phyloP scores from a whole-genome alignment of 371 early-diverging fungal genomes.

The Mortierella sp. region DNA sequence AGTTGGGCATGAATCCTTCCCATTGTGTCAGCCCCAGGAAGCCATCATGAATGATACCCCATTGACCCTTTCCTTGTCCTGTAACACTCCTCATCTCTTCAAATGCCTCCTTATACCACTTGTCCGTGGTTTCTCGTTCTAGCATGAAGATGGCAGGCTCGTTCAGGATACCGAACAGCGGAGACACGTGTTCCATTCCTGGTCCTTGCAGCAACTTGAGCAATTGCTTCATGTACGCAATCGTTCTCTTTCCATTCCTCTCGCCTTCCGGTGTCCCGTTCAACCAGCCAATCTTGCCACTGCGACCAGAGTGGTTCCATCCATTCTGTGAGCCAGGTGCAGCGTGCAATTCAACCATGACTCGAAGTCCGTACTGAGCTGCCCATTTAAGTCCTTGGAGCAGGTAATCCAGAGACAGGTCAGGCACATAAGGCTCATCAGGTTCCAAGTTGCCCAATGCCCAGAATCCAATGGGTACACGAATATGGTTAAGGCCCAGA shows the following conservation, averaged over 20 bases:
- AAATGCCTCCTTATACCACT: constrained; percentile 50
- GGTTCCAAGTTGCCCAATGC: constrained; percentile 62
- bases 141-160: constrained; percentile 55
- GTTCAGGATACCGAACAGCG: constrained; percentile 65
- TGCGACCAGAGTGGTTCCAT: constrained; percentile 76
- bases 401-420: constrained; percentile 65
- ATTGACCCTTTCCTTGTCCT: constrained; percentile 28
- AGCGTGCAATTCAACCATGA: constrained; percentile 80
- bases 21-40: constrained; percentile 51
- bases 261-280: constrained; percentile 47
- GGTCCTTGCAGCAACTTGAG: constrained; percentile 56
- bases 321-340: constrained; percentile 85
- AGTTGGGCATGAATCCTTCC: constrained; percentile 51
- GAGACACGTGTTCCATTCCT: constrained; percentile 61
- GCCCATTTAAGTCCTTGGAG: constrained; percentile 73
- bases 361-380: constrained; percentile 73
- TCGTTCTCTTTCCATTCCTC: constrained; percentile 44
- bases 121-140: constrained; percentile 16
- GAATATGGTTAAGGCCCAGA: constrained; percentile 77
- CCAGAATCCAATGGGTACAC: constrained; percentile 85
- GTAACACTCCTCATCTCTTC: constrained; percentile 34
- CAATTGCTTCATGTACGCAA: constrained; percentile 56
- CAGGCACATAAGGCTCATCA: constrained; percentile 71
- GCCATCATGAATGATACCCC: constrained; percentile 51
- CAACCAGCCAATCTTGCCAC: constrained; percentile 59